Evolutionary conservation across 1,284 basidiomycete species (phyloP), one percentile per base, ranked within the genome.

Genomic region (Amylostereum chailletii): DNA sequence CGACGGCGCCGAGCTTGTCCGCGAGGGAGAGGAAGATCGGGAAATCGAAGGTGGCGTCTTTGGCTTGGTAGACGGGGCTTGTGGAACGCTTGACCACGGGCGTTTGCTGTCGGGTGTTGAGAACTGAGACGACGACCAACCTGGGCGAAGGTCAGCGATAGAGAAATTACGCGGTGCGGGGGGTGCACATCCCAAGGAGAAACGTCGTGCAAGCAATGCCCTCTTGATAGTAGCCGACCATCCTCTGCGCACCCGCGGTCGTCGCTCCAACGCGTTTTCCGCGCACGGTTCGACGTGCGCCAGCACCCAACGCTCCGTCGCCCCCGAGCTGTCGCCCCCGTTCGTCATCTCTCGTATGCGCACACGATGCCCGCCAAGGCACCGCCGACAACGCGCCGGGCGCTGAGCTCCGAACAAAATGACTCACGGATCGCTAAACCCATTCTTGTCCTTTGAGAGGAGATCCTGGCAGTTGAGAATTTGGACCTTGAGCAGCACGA

Each of bases 31-130:
- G 72, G 58, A 85, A 90, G 29, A 96, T 73, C 0, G 90, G 87
- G 58, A 92, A 88, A 52, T 94, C 87, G 61, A 94, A 94, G 0
- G 88, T 93, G 8, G 90, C 85, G 60, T 87, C 81, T 53, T 83
- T 83, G 9, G 81, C 57, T 0, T 71, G 64, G 64, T 82, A 97
- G 2, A 69, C 66, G 0, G 94, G 94, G 58, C 89, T 86, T n/a
- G 88, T 63, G 0, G 78, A 85, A 52, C 84, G 81, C 63, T 87
- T 91, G 34, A 80, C 68, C n/a, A 90, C 89, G 0, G 91, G 80
- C 0, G 93, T 95, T 34, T 84, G 77, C 42, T 81, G 72, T n/a
- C 84, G 74, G 3, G 74, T 76, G 34, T 77, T 75, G 5, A 86
- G 71, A 33, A 93, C 65, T 1, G 81, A 78, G 9, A 88, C 75